These are phyloP conservation scores for Alternaria angustiovoidea DNA, from an alignment of 2,329 filamentous ascomycete species.

Conservation along the genomic window DNA sequence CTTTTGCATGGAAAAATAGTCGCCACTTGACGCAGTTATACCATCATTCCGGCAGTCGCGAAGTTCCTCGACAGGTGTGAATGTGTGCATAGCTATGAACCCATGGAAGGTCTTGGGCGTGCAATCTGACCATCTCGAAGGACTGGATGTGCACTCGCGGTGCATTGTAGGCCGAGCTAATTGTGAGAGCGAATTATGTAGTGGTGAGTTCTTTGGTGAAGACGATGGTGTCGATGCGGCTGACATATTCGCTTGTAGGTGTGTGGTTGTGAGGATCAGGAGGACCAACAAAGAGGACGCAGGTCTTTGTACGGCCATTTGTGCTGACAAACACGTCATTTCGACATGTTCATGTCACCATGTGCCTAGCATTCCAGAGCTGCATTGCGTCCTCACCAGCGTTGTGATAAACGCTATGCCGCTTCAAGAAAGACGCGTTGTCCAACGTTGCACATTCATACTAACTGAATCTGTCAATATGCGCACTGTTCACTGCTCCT, in stretches of 20 bases:
- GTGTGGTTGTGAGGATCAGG: neutral
- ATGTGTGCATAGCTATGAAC: neutral
- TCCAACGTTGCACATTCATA: too few relatives aligned
- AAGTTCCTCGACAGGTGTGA: neutral
- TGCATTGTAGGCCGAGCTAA: neutral
- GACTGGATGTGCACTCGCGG: neutral
- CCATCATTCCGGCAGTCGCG: too few relatives aligned
- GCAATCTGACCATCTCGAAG: neutral
- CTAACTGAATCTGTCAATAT: too few relatives aligned
- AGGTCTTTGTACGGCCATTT: too few relatives aligned
- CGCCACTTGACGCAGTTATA: neutral
- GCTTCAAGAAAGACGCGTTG: neutral
- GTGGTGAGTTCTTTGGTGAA: neutral
- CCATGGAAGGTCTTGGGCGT: neutral
- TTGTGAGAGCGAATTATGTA: neutral
- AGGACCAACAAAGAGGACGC: fast-evolving
- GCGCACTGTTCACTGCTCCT: neutral
- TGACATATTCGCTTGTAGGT: fast-evolving
- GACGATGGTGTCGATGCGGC: neutral
- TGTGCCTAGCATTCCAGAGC: neutral
- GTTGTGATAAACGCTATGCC: neutral
- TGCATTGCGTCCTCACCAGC: neutral
- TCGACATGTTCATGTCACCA: neutral
- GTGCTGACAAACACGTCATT: neutral
- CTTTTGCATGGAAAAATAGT: neutral